Base-by-base conservation (phyloP, 345 rosid species). In the Microthlaspi erraticum region DNA sequence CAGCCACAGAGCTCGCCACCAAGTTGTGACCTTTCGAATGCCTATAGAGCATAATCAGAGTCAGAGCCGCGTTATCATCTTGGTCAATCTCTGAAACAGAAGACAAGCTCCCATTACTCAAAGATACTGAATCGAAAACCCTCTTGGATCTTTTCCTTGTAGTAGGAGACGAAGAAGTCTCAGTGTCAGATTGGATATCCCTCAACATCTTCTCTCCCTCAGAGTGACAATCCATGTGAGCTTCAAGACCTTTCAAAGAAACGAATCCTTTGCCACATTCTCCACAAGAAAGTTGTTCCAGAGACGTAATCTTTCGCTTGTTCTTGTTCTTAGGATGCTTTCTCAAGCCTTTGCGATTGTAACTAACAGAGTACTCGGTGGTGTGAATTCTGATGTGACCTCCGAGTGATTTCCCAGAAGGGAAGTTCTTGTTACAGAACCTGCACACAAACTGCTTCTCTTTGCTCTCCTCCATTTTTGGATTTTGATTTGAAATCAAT, bases 391-490 rank as follows among this genome's bases (percentile, higher is more conserved):
- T 85, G 54, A 89, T 87, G 72, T 92, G 98, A 57, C 96, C 94
- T n/a, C 98, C 96, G 10, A 89, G 83, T 60, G 96, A 83, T 81
- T 89, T 89, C n/a, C 96, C 96, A 76, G 87, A 87, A 11, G 88
- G 88, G 59, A 77, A 89, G 65, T 70, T 78, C 80, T 87, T 92
- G 79, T 68, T 58, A 80, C 98, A 87, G 64, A 45, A 85, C 82
- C 78, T 87, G 81, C 98, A 92, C 38, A 81, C 76, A 60, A 76
- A 81, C 70, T 78, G 77, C 80, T 59, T 86, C 81, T 81, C 82
- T 51, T 68, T 78, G 68, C 38, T 77, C 64, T 76, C 26, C 23
- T 89, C 90, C 96, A 87, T 83, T 17, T 45, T 7, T 55, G 0
- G 26, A 26, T 26, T 26, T 26, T 2, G 59, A 19, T 39, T 38